Evolutionary conservation across 2,329 filamentous ascomycete genomes (phyloP).

Genomic region (Beauveria sp.): DNA sequence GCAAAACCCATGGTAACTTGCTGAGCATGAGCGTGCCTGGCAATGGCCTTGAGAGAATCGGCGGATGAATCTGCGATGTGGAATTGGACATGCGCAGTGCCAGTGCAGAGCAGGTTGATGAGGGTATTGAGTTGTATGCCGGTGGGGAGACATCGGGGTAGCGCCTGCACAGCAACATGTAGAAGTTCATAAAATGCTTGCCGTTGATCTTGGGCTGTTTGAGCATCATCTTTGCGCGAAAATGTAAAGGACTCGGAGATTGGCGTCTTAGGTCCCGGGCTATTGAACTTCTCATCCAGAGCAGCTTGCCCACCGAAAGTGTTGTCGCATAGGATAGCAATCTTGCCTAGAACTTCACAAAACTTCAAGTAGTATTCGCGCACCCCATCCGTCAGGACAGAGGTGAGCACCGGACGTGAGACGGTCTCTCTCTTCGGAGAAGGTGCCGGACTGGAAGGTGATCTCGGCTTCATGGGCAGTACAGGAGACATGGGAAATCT

Average conservation of each 20-base stretch:
- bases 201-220: constrained; percentile 69
- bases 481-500: constrained; percentile 43
- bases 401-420: constrained; percentile 55
- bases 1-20: constrained; percentile 96
- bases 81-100: constrained; percentile 87
- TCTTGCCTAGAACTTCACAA: constrained; percentile 90
- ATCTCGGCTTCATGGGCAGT: constrained; percentile 29
- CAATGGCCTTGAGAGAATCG: constrained; percentile 90
- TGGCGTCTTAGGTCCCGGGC: constrained; percentile 84
- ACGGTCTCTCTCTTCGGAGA: constrained; percentile 52
- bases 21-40: constrained; percentile 84
- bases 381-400: constrained; percentile 63
- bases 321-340: constrained; percentile 93
- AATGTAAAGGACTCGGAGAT: constrained; percentile 94
- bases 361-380: constrained; percentile 85
- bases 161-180: constrained; percentile 88
- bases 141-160: constrained; percentile 86
- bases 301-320: constrained; percentile 94
- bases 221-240: constrained; percentile 69
- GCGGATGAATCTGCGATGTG: constrained; percentile 91
- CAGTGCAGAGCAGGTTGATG: constrained; percentile 91
- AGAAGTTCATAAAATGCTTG: constrained; percentile 94
- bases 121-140: constrained; percentile 89
- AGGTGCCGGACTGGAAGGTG: constrained; percentile 20
- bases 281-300: constrained; percentile 88